Conservation (phyloP, 2,329 filamentous ascomycete species). For the Aspergillus brasiliensis region DNA sequence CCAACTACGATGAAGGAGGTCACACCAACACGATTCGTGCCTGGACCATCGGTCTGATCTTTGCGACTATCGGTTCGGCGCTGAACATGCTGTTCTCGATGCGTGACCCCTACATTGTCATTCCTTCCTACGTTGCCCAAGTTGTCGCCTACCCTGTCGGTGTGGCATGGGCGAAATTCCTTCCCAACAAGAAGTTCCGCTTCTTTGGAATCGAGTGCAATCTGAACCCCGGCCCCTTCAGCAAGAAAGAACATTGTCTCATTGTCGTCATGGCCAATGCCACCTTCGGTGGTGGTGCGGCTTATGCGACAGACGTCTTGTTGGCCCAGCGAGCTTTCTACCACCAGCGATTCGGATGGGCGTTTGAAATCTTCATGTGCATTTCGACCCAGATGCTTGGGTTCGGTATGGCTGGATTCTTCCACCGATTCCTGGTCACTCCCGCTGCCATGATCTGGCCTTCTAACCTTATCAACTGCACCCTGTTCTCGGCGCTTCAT, state of each 20-base stretch:
- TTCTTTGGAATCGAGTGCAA: conserved; percentile 43
- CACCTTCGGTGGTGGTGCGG: conserved; percentile 60
- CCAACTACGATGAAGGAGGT: conserved; percentile 66
- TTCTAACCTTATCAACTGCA: conserved; percentile 64
- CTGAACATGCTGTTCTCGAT: conserved; percentile 62
- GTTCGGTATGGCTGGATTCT: conserved; percentile 69
- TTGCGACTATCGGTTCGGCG: conserved; percentile 64
- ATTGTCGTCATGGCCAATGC: conserved; percentile 63
- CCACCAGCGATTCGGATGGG: conserved; percentile 67
- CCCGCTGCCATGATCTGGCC: conserved; percentile 75
- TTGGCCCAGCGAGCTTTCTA: conserved; percentile 73
- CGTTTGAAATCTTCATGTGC: conserved; percentile 67
- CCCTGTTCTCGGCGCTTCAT: conserved; percentile 73
- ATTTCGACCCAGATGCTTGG: conserved; percentile 70
- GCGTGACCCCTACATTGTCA: conserved; percentile 60
- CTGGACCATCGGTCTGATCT: conserved; percentile 63
- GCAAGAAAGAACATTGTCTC: conserved; percentile 51
- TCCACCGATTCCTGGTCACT: conserved; percentile 61
- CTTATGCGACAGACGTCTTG: conserved; percentile 74
- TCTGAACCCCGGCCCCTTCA: conserved; percentile 49
- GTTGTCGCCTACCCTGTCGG: conserved; percentile 61
- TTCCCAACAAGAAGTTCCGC: conserved; percentile 41
- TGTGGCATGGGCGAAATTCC: conserved; percentile 40
- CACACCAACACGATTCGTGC: conserved; percentile 67
- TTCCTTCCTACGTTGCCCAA: conserved; percentile 65